Percentiles rank a stretch among this genome's conserved stretches.
Conservation (phyloP, 2,329 filamentous ascomycete species). For the Phyllachora maydis region DNA sequence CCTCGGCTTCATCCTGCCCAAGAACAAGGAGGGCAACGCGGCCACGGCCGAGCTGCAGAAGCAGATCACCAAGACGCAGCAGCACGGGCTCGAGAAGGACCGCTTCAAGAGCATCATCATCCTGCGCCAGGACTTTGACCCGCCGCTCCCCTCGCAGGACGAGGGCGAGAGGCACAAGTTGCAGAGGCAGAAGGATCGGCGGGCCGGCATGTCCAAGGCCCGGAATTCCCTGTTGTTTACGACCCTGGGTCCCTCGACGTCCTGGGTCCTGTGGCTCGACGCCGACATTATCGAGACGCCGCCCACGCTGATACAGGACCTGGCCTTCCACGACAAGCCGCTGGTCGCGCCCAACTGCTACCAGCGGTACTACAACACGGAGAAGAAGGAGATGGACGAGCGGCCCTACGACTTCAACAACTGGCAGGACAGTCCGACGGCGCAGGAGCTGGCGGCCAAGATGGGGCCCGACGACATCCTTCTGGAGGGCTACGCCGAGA, state of each 20-base stretch:
- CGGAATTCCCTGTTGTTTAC: conserved; percentile 92
- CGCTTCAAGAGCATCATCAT: conserved; percentile 90
- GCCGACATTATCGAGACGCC: conserved; percentile 83
- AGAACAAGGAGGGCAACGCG: conserved; percentile 76
- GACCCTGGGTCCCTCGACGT: conserved; percentile 72
- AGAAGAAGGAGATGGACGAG: conserved; percentile 49
- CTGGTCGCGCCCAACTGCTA: conserved; percentile 92
- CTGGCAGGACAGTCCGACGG: conserved; percentile 78
- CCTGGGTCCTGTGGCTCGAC: conserved; percentile 95
- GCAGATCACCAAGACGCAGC: conserved; percentile 70
- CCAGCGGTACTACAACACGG: conserved; percentile 57
- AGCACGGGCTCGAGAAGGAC: conserved; percentile 49
- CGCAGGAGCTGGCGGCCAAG: conserved; percentile 50
- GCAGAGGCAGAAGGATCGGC: conserved; percentile 66
- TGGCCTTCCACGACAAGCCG: conserved; percentile 72
- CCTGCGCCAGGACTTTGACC: conserved; percentile 83
- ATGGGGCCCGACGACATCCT: conserved; percentile 89
- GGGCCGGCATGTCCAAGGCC: conserved; percentile 80
- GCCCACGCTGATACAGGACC: conserved; percentile 67
- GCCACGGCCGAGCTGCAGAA: conserved; percentile 70
- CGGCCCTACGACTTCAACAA: conserved; percentile 94
- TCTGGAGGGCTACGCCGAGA: conserved; percentile 79
- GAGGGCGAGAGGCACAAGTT: conserved; percentile 86
- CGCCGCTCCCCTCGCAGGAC: conserved; percentile 57
- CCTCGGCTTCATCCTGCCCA: conserved; percentile 87